Conservation (phyloP, 345 rosid species). For the thale cress (Arabidopsis thaliana) region TAIR10.1 NC_003076.8:19588001-19588500, state of each 20-base stretch:
- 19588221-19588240: conserved; percentile 69
- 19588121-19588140: conserved; percentile 57
- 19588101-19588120: conserved; percentile 46
- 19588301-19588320: background rate
- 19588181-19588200: background rate
- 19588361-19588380: background rate
- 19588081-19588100: conserved; percentile 60
- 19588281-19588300: background rate
- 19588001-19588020: conserved; percentile 7
- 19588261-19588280: conserved; percentile 27
- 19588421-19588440: background rate
- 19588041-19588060: conserved; percentile 10
- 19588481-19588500: background rate
- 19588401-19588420: background rate
- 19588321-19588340: conserved; percentile 5
- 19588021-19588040: conserved; percentile 10
- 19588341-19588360: background rate
- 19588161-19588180: background rate
- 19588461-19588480: background rate
- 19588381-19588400: background rate
- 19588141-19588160: conserved; percentile 92
- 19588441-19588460: too few species aligned
- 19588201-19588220: background rate
- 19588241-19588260: conserved; percentile 81
- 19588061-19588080: conserved; percentile 23